Base-by-base conservation (phyloP, 257 asterid species). In the Solanum megistacrolobum region DNA sequence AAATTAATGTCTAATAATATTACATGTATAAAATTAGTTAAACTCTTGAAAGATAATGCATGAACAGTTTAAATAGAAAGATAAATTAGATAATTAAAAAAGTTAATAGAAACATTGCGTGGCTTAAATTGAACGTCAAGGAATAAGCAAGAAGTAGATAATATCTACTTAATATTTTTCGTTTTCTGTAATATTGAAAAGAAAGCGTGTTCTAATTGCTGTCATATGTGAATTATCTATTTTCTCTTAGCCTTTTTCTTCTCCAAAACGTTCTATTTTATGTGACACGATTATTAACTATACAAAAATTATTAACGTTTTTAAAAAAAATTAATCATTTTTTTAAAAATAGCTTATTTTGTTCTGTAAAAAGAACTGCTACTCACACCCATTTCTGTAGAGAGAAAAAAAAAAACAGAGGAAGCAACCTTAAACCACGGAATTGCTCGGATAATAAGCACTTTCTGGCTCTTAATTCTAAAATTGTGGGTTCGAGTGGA, bases 121-220 rank as follows among this genome's bases (percentile, higher is more conserved):
- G 43, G 90, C 90, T 91, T 91, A 39, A 75, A 87, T 89, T 83
- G 75, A 34, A 69, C 39, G 66, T n/a, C 58, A 72, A 72, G 39
- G 25, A 25, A 58, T 43, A 32, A 71, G 23, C 52, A 38, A 81
- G 18, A 27, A 81, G 27, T 81, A 46, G 85, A 81, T 48, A 48
- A 25, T 76, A 76, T 38, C 83, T 23, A 21, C 12, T 35, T 38
- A 27, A 21, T 11, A 20, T 20, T 0, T 81, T 27, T 31, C 85
- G 32, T 81, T 18, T 32, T 81, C 35, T 16, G 35, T 18, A 46
- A 16, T 81, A 81, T 81, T 52, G 2, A 81, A 38, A 81, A 81
- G 8, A 18, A 75, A 29, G 41, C 68, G 85, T 81, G 16, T 25
- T 41, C 38, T 79, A 18, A 43, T 79, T 81, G 13, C 41, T 46